Base-by-base conservation (phyloP, 2,329 filamentous ascomycete species). In the Diaporthe destruens region DNA sequence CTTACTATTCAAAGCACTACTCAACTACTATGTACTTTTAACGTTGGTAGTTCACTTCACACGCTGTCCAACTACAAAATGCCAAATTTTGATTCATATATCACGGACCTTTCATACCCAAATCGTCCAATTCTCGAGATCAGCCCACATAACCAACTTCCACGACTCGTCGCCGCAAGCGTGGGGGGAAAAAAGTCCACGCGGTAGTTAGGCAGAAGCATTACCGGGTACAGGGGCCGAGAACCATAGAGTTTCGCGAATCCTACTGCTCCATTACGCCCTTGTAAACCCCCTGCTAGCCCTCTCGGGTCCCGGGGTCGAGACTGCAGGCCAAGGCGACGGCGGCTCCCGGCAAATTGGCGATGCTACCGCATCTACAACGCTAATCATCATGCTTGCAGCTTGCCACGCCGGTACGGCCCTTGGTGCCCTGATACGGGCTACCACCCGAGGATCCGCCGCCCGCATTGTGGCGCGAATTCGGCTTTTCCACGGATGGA, bases 281-380 rank as follows among this genome's bases (percentile, higher is more conserved):
- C 25, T 34, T 34, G 29, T 29, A 7, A 34, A 23, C 42, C 59
- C 59, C 59, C 42, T 63, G 59, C 59, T 65, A 65, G 59, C 59
- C 18, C 25, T 25, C 3, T 44, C 39, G 12, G 11, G 6, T 34
- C 11, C 25, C 16, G 18, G 42, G 44, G 42, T 18, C 59, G 59
- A 65, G 59, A 51, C 59, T 65, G 59, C 42, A 36, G 59, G 59
- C 59, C 59, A 65, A 65, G 59, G 47, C 59, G 59, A 65, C 44
- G 59, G 59, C 59, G 59, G 42, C 59, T 44, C 51, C 65, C 67
- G 67, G 67, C 42, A 69, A 57, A 69, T 51, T 69, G 42, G 54
- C 49, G 59, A 34, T 51, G n/a, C 42, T 6, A 44, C 53, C 29
- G 42, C 29, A 51, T 39, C 42, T 69, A 49, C 54, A 34, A 56